Evolutionary conservation across 306 rosid species (phyloP).

Genomic region (Oemleria cerasiformis): DNA sequence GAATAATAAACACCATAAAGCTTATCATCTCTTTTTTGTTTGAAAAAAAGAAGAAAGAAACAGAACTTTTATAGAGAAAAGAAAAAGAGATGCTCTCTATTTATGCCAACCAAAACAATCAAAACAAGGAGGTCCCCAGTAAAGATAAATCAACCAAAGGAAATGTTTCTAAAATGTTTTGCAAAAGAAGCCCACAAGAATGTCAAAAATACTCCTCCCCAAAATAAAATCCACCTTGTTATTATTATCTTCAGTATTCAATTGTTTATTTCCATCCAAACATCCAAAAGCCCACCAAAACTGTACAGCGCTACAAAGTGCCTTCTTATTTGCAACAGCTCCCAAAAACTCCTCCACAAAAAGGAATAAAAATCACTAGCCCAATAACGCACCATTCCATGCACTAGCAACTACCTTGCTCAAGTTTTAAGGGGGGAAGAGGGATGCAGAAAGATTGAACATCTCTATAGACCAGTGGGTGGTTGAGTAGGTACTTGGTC

Average conservation of each 20-base stretch:
- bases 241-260: not conserved
- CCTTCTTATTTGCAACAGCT: not conserved
- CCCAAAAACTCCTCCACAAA: not conserved
- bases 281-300: not conserved
- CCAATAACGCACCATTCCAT: not conserved
- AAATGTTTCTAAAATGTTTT: not conserved
- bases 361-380: not conserved
- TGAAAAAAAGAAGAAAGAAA: not conserved
- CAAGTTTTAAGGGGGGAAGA: not conserved
- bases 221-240: not conserved
- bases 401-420: not conserved
- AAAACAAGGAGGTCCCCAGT: not conserved
- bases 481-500: not conserved
- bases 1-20: not conserved
- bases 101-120: not conserved
- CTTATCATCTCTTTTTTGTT: not conserved
- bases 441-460: not conserved
- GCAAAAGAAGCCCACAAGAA: not conserved
- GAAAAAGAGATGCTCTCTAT: not conserved
- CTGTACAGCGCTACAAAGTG: not conserved
- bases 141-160: not conserved
- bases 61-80: not conserved
- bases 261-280: slow-evolving; percentile 6
- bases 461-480: not conserved
- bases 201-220: not conserved